Evolutionary conservation across 352 stramenopile species (phyloP), one percentile per base, ranked within the genome.

Genomic region (Globisporangium uncinulatum): DNA sequence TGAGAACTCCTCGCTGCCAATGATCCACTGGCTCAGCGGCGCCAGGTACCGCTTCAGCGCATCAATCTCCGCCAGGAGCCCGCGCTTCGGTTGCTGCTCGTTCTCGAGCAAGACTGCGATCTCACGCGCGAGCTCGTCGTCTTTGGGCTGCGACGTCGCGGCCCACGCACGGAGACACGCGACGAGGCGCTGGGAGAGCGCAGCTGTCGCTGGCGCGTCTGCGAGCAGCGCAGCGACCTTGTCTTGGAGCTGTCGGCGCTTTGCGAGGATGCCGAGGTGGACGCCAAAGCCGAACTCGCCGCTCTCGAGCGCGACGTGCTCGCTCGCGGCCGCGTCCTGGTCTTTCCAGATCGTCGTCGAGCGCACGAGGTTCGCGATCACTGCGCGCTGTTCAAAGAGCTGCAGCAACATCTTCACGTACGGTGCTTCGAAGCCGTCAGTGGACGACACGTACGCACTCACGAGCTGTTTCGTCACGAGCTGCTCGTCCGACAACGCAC

Each of bases 361-460:
- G 20, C 74, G 76, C 52, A 87, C 76, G 34, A 90, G 72, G 60
- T 90, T 88, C 32, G 80, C 80, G 47, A 90, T 76, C 17, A 90
- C 78, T 0, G 78, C 78, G 34, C 80, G 77, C 46, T 80, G 73
- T 52, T 88, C 76, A 44, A 90, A 90, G 20, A 90, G 59, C 63
- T 90, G 77, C 55, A 86, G 51, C 57, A 90, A 60, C 80, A 90
- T 90, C 70, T 90, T 87, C 14, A 90, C 72, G 64, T 90, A 90
- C 5, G 80, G 80, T 5, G 76, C 70, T 32, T 90, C 80, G 29
- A 88, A 83, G 21, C 63, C 69, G 13, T 88, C 78, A 47, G 79
- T 76, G 4, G 79, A 78, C 21, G 73, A 71, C 24, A 89, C 68
- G 7, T 74, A 86, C 45, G 63, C 66, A 63, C 78, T 79, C 24